phyloP scores from a whole-genome alignment of 2,329 filamentous ascomycete species.

The Phyllosticta citriasiana region DNA sequence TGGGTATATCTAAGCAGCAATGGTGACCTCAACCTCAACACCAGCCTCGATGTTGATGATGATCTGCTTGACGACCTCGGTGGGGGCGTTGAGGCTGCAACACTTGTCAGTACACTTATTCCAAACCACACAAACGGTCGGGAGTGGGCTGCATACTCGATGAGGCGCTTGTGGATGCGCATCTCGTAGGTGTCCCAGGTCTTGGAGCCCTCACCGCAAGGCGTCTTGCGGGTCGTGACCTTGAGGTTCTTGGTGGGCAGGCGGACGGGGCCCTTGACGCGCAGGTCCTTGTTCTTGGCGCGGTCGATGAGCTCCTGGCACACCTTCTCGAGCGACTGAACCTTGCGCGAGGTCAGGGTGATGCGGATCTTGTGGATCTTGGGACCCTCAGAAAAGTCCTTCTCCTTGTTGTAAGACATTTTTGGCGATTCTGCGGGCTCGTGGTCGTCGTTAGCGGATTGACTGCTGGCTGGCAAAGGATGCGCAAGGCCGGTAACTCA shows the following conservation, averaged over 20 bases:
- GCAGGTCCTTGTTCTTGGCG: slow-evolving; percentile 95
- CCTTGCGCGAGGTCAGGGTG: slow-evolving; percentile 92
- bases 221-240: slow-evolving; percentile 97
- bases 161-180: slow-evolving; percentile 98
- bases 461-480: background rate
- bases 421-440: slow-evolving; percentile 14
- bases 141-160: slow-evolving; percentile 54
- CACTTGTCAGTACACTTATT: background rate
- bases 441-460: background rate
- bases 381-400: slow-evolving; percentile 82
- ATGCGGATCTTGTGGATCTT: slow-evolving; percentile 98
- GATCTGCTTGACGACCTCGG: slow-evolving; percentile 95
- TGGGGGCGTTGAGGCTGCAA: slow-evolving; percentile 78
- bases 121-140: background rate
- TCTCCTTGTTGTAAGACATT: slow-evolving; percentile 65
- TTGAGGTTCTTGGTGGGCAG: slow-evolving; percentile 95
- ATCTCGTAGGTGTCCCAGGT: slow-evolving; percentile 99
- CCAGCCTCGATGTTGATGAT: slow-evolving; percentile 93
- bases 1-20: slow-evolving; percentile 55
- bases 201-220: slow-evolving; percentile 99
- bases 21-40: slow-evolving; percentile 89
- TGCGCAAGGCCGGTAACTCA: slow-evolving; percentile 1
- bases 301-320: slow-evolving; percentile 97
- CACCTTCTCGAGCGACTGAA: slow-evolving; percentile 87
- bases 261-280: slow-evolving; percentile 96